Evolutionary conservation across 495 filamentous ascomycete genomes (phyloP).

Genomic region (Hypoxylon rickii): DNA sequence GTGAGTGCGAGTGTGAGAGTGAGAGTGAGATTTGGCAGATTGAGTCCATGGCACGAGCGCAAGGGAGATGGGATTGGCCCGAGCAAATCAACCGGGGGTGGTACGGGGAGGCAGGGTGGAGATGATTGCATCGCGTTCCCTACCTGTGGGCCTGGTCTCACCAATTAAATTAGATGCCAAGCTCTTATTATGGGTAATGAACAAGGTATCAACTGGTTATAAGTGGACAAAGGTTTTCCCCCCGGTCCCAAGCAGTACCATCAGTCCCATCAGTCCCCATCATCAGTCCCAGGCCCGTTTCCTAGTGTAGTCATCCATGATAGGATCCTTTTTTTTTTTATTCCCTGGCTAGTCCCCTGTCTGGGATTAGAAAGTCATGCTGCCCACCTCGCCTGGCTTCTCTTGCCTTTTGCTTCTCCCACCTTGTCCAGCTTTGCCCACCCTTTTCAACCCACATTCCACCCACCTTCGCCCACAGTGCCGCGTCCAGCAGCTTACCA

Average conservation of each 20-base stretch:
- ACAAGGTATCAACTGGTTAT: background rate
- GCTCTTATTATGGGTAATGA: too few species aligned
- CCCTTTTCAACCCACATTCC: too few species aligned
- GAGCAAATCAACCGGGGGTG: conserved; percentile 34
- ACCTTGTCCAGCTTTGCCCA: too few species aligned
- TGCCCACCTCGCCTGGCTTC: too few species aligned
- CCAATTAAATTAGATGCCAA: conserved; percentile 23
- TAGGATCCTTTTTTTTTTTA: background rate
- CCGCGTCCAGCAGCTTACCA: background rate
- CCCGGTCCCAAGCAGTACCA: background rate
- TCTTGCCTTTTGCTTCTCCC: conserved; percentile 9
- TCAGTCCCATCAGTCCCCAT: too few species aligned
- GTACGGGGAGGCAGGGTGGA: conserved; percentile 28
- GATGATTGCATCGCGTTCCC: conserved; percentile 38
- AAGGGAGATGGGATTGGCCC: conserved; percentile 34
- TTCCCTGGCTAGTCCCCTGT: background rate
- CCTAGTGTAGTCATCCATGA: too few species aligned
- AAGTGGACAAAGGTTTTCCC: conserved; percentile 13
- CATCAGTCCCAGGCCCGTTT: too few species aligned
- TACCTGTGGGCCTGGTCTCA: conserved; percentile 29
- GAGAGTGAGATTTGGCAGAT: conserved; percentile 24
- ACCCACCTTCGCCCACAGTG: too few species aligned
- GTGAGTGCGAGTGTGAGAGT: background rate
- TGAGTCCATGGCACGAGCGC: conserved; percentile 29
- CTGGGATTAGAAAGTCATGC: background rate